Evolutionary conservation across 352 stramenopile genomes (phyloP), one percentile per base, ranked within the genome.

Genomic region (Blastocystis sp.): DNA sequence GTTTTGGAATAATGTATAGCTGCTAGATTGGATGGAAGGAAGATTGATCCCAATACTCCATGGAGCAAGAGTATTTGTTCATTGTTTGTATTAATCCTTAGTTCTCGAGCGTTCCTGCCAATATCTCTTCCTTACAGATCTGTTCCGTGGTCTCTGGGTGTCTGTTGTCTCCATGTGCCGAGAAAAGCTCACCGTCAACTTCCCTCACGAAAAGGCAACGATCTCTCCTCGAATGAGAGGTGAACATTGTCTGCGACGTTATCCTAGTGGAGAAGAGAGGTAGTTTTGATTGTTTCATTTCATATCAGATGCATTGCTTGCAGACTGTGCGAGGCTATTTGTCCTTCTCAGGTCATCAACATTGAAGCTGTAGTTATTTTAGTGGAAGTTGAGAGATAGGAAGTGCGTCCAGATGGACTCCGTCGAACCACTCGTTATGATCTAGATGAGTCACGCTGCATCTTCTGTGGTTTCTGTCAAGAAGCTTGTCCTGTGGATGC

Each of bases 371-470:
- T 86, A 54, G 6, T 32, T 37, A 90, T 93, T 88, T 77, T 90
- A 89, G 35, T 29, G 11, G 37, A 69, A 14, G 11, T 32, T 86
- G 11, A 42, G 57, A 24, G 39, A 19, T 88, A 86, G 75, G 96
- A 98, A 89, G 92, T 94, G 75, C 94, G 97, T 89, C 95, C 95
- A 73, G 97, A 99, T 90, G 96, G 96, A 59, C 95, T 94, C 42
- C 93, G 96, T 89, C 94, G 96, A 90, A 99, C 97, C n/a, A 99
- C 96, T 16, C 93, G 95, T 75, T 99, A 99, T 91, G 96, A 99
- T 91, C 98, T 99, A 90, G 97, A 99, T 91, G 99, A 98, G 96
- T 98, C 96, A 88, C 99, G 99, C 92, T 99, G 96, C 91, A 99
- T 99, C 90, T 99, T 98, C 92, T 99, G 96, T 89, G 96, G 94